Conservation (phyloP, 805 yeast genomes). For the Yamadazyma kitorensis region DNA sequence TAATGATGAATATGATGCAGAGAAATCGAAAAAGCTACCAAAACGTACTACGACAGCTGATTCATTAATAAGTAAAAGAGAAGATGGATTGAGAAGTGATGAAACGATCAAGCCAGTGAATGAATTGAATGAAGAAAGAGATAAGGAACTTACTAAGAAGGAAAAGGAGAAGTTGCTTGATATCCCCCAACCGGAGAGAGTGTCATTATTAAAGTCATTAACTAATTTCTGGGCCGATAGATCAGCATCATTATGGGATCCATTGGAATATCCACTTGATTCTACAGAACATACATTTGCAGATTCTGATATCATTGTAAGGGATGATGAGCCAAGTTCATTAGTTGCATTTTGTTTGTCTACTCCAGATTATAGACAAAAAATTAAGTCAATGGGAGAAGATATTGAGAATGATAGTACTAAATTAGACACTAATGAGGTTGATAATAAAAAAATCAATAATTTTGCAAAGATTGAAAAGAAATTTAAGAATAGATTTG, state of each 20-base stretch:
- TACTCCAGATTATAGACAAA: constrained; percentile 74
- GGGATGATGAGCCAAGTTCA: constrained; percentile 97
- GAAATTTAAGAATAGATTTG: constrained; percentile 33
- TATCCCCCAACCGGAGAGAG: constrained; percentile 55
- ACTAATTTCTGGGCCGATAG: constrained; percentile 97
- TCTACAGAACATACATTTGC: constrained; percentile 88
- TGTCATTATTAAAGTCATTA: constrained; percentile 76
- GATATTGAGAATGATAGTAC: constrained; percentile 8
- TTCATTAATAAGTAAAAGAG: constrained; percentile 3
- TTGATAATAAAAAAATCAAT: constrained; percentile 30
- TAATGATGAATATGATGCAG: constrained; percentile 15
- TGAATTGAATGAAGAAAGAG: constrained; percentile 2
- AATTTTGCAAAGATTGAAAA: constrained; percentile 41
- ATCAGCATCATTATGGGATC: constrained; percentile 93
- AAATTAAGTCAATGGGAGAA: constrained; percentile 39
- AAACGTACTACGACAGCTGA: constrained; percentile 8
- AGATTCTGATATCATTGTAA: constrained; percentile 87
- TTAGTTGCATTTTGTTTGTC: constrained; percentile 89
- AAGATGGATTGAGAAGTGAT: constrained; percentile 1
- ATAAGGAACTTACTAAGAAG: constrained; percentile 1
- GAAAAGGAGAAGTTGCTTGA: constrained; percentile 7
- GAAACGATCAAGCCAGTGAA: constrained; percentile 1
- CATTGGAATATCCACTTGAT: constrained; percentile 76
- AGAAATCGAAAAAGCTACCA: constrained; percentile 7
- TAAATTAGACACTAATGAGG: constrained; percentile 13